Evolutionary conservation across 2,329 filamentous ascomycete species (phyloP), one percentile per base, ranked within the genome.

Genomic region (Colletotrichum godetiae): DNA sequence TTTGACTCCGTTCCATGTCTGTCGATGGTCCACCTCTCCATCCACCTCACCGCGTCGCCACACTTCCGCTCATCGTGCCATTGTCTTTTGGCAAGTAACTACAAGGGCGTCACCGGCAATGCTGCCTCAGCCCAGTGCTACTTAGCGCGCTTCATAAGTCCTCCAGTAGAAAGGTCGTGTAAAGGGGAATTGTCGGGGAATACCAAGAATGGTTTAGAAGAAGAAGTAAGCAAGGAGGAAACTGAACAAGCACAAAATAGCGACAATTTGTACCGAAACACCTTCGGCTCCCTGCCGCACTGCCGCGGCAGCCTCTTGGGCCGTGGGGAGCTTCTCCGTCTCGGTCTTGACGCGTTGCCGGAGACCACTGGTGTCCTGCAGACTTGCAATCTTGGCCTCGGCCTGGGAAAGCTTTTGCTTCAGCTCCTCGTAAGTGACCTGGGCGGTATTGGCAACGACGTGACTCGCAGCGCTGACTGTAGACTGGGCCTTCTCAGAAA

Each of bases 221-320:
- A 99, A 95, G 83, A 98, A 91, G 85, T 98, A 99, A 68, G 95
- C 97, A 78, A 98, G 89, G 80, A 99, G 84, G 86, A 99, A 99
- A 87, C 94, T 95, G 76, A 97, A 79, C 78, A 99, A 87, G 81
- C 95, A 98, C 56, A 99, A 86, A 27, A 91, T 87, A 27, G 97
- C 96, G 57, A 94, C 94, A 75, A 96, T 90, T 82, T 96, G 93
- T 62, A 99, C 91, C 0, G 97, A 92, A 4, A 99, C 96, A 27
- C 97, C 96, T 78, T 95, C 91, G 76, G 81, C 79, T 7, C 84
- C 92, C 81, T 84, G 88, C 80, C 86, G 87, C 74, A 86, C 86
- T 78, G 87, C 87, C 79, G 89, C 90, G 76, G 87, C 87, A 74
- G 85, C 85, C 82, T 75, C 46, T 55, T 84, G 86, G 75, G 82